These are phyloP conservation scores for Saccharomycopsis hybrid DNA, from an alignment of 1,139 yeast genomes.

Conservation along the genomic window DNA sequence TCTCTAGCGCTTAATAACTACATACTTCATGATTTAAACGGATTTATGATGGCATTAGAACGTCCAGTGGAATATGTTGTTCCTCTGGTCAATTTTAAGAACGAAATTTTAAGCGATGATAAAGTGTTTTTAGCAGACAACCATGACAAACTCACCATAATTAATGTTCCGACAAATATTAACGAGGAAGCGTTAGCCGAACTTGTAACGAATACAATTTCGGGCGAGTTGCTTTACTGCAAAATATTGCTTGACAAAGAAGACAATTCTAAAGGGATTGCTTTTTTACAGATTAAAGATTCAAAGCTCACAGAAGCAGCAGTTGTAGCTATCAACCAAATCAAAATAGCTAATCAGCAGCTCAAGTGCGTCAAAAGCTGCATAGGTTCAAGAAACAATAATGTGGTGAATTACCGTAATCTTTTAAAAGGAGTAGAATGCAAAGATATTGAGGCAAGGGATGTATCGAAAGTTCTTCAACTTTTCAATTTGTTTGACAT, in stretches of 20 bases:
- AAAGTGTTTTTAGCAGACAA: slow-evolving; percentile 27
- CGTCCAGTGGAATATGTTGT: slow-evolving; percentile 65
- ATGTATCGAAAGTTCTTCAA: slow-evolving; percentile 50
- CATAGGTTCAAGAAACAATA: slow-evolving; percentile 23
- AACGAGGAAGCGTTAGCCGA: slow-evolving; percentile 33
- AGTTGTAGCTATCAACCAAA: slow-evolving; percentile 27
- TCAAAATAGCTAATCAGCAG: slow-evolving; percentile 25
- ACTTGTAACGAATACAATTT: slow-evolving; percentile 18
- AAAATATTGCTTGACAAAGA: slow-evolving; percentile 32
- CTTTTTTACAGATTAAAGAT: slow-evolving; percentile 35
- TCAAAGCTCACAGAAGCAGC: slow-evolving; percentile 16
- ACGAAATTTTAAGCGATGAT: slow-evolving; percentile 27
- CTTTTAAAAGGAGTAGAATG: slow-evolving; percentile 19
- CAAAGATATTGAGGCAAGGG: slow-evolving; percentile 19
- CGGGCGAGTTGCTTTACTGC: slow-evolving; percentile 7
- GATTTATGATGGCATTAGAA: slow-evolving; percentile 33
- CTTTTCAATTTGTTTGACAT: slow-evolving; percentile 55
- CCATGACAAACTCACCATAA: slow-evolving; percentile 32
- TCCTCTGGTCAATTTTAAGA: slow-evolving; percentile 28
- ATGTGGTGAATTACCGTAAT: slow-evolving; percentile 22
- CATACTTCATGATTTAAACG: slow-evolving; percentile 33
- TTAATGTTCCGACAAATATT: slow-evolving; percentile 36
- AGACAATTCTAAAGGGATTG: slow-evolving; percentile 37
- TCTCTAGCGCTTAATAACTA: slow-evolving; percentile 32
- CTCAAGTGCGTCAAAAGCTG: slow-evolving; percentile 10